These are phyloP conservation scores for Boletales sp. DNA, from an alignment of 768 basidiomycete genomes.

Conservation along the genomic window DNA sequence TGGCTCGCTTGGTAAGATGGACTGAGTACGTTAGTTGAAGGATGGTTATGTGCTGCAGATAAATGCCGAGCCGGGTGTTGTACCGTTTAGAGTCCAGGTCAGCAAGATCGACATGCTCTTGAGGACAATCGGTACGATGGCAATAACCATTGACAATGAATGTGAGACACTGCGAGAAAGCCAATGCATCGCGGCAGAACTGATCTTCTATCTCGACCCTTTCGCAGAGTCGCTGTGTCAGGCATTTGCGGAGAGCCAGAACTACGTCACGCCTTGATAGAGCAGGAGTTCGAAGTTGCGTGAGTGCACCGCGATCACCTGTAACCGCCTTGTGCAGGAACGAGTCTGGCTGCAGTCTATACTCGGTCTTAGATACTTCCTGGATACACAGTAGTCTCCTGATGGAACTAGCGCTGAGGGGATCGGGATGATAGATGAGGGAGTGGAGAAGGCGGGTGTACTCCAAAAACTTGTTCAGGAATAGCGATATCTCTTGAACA, in stretches of 20 bases:
- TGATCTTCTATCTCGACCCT: constrained; percentile 33
- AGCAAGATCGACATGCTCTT: constrained; percentile 32
- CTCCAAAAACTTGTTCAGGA: constrained; percentile 3
- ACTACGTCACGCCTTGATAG: constrained; percentile 21
- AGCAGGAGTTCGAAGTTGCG: constrained; percentile 8
- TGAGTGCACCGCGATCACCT: background rate
- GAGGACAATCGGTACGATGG: constrained; percentile 29
- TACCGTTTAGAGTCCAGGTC: constrained; percentile 33
- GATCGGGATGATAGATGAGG: constrained; percentile 5
- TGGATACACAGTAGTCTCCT: constrained; percentile 27
- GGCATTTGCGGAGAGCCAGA: constrained; percentile 15
- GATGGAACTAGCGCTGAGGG: constrained; percentile 12
- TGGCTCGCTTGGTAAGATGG: background rate
- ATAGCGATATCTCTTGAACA: constrained; percentile 13
- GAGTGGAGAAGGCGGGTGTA: constrained; percentile 5
- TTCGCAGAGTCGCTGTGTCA: constrained; percentile 27
- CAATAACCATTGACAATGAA: constrained; percentile 34
- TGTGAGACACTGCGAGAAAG: constrained; percentile 40
- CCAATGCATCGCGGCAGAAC: constrained; percentile 25
- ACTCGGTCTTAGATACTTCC: constrained; percentile 8
- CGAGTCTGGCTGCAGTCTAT: constrained; percentile 1
- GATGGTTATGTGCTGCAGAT: constrained; percentile 49
- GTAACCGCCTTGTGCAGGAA: constrained; percentile 6
- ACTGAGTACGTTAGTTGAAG: constrained; percentile 32
- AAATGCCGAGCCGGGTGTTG: constrained; percentile 39